phyloP scores from a whole-genome alignment of 2,329 filamentous ascomycete species.

The Blastomyces emzantsi region DNA sequence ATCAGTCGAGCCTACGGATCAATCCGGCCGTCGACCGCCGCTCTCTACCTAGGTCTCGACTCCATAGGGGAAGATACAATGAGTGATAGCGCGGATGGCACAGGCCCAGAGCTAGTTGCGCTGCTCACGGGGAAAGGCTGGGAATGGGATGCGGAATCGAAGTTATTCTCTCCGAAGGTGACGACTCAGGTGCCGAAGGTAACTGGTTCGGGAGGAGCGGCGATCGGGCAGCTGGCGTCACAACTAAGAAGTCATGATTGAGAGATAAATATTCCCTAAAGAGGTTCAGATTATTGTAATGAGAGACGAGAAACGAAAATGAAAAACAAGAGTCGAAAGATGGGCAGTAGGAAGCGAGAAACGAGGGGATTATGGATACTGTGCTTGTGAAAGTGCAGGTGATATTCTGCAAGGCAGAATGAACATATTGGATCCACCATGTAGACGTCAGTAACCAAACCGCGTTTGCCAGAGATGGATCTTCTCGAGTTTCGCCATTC shows the following conservation, averaged over 20 bases:
- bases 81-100: constrained; percentile 19
- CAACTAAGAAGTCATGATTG: constrained; percentile 26
- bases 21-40: constrained; percentile 30
- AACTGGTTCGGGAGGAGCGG: constrained; percentile 18
- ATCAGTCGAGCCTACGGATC: constrained; percentile 34
- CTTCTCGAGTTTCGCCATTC: neutral
- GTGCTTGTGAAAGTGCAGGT: neutral
- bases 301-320: neutral
- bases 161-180: constrained; percentile 28
- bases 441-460: neutral
- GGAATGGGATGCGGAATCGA: constrained; percentile 30
- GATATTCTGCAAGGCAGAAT: neutral
- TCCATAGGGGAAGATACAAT: constrained; percentile 14
- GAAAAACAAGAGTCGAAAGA: neutral
- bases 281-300: neutral
- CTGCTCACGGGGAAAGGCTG: constrained; percentile 31
- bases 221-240: constrained; percentile 27
- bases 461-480: neutral
- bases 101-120: constrained; percentile 24
- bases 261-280: constrained; percentile 14
- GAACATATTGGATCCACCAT: neutral
- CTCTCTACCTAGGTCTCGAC: constrained; percentile 31
- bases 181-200: constrained; percentile 17
- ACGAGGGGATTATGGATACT: too few relatives aligned
- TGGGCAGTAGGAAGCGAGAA: too few relatives aligned